A percentile compares a stretch with the other conserved stretches of the same genome.
Conservation (phyloP, 2,329 filamentous ascomycete genomes). For the Paecilomyces fulvus region DNA sequence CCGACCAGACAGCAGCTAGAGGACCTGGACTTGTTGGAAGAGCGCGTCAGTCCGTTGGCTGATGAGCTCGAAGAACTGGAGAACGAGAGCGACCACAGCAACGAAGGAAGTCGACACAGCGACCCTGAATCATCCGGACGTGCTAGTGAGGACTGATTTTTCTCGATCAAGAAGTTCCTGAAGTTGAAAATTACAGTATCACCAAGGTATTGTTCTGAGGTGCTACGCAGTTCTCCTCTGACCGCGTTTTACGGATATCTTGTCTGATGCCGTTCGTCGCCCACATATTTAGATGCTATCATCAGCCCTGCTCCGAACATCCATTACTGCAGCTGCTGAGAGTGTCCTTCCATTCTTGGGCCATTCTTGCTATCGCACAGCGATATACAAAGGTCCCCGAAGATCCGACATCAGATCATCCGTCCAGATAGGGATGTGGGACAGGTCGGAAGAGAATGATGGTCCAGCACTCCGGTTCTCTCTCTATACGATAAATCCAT, state of each 20-base stretch:
- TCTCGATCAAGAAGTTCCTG: not conserved
- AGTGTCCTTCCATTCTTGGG: not conserved
- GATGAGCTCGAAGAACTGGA: conserved; percentile 44
- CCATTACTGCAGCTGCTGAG: not conserved
- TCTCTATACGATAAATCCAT: not conserved
- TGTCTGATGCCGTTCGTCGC: not conserved
- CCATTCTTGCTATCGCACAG: not conserved
- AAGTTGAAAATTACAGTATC: not conserved
- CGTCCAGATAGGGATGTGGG: not conserved
- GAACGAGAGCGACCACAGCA: conserved; percentile 11
- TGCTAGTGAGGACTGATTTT: conserved; percentile 21
- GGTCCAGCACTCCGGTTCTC: not conserved
- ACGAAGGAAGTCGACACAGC: conserved; percentile 10
- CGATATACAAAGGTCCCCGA: not conserved
- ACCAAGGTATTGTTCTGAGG: not conserved
- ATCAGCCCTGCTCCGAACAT: too few species aligned
- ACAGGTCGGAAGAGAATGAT: not conserved
- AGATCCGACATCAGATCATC: not conserved
- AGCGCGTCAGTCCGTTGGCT: conserved; percentile 72
- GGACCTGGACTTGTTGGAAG: conserved; percentile 80
- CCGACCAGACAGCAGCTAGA: conserved; percentile 73
- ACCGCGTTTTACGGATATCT: not conserved
- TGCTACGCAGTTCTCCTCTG: not conserved
- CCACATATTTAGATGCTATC: not conserved
- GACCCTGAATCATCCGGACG: conserved; percentile 7